Evolutionary conservation across 331 rosid species (phyloP).

Genomic region (Pyrus hybrid): DNA sequence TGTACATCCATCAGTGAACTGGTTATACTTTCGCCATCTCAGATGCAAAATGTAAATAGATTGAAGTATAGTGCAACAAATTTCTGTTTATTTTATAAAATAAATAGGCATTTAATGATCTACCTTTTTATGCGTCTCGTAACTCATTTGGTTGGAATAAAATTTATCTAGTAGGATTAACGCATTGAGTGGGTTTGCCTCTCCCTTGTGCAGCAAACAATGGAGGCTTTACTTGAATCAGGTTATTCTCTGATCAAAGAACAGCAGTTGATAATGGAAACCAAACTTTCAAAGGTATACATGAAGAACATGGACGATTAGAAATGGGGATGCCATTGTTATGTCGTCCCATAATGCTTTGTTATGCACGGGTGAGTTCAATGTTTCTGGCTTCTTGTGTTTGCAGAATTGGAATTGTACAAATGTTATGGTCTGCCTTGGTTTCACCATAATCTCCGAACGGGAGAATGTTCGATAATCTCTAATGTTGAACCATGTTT

Average conservation of each 20-base stretch:
- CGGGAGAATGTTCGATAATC: neutral
- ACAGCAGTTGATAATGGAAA: slow-evolving; percentile 80
- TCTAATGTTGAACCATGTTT: no score
- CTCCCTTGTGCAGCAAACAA: slow-evolving; percentile 65
- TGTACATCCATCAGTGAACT: neutral
- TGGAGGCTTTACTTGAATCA: slow-evolving; percentile 79
- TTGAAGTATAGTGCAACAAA: neutral
- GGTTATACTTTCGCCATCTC: neutral
- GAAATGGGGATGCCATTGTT: slow-evolving; percentile 2
- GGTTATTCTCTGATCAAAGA: slow-evolving; percentile 73
- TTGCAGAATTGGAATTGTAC: neutral
- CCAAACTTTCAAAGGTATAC: slow-evolving; percentile 88
- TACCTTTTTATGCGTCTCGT: neutral
- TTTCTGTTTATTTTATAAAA: neutral
- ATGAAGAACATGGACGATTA: slow-evolving; percentile 82
- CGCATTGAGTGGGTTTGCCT: slow-evolving; percentile 14
- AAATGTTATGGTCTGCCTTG: neutral
- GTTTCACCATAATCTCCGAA: neutral
- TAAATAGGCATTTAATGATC: neutral
- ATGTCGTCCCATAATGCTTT: neutral
- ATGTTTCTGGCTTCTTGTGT: neutral
- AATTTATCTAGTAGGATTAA: neutral
- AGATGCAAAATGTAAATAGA: neutral
- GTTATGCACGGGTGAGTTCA: neutral
- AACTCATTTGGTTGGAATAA: neutral